A percentile compares a stretch with the other conserved stretches of the same genome.
Conservation (phyloP, 2,329 filamentous ascomycete species). For the Colletotrichum plurivorum region DNA sequence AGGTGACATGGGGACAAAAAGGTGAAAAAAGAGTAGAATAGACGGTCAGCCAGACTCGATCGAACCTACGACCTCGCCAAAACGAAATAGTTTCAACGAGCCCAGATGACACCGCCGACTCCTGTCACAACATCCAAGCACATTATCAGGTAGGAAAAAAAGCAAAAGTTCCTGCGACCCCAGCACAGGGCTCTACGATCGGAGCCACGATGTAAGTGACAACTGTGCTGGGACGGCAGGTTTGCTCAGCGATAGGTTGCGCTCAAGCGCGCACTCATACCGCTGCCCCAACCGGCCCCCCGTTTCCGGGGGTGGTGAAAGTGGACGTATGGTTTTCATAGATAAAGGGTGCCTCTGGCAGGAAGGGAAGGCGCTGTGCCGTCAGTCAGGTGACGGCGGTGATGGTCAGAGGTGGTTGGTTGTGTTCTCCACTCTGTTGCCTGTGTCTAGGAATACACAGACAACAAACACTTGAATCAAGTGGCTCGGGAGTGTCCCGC, state of each 20-base stretch:
- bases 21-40: not conserved
- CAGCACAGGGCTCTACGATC: not conserved
- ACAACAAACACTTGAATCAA: too few species aligned
- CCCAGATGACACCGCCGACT: not conserved
- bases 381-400: not conserved
- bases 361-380: not conserved
- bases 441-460: too few species aligned
- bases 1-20: not conserved
- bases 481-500: too few species aligned
- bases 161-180: not conserved
- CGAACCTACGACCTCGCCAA: not conserved
- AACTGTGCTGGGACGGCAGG: not conserved
- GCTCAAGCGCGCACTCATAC: not conserved
- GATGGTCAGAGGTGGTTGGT: too few species aligned
- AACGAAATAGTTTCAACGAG: not conserved
- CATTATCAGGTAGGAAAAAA: not conserved
- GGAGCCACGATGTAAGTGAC: not conserved
- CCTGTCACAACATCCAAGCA: not conserved
- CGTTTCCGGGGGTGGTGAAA: not conserved
- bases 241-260: conserved; percentile 4
- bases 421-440: too few species aligned
- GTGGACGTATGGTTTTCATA: not conserved
- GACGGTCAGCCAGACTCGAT: not conserved
- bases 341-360: not conserved
- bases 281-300: conserved; percentile 3